Base-by-base conservation (phyloP, 2,329 filamentous ascomycete species). In the Orbilia oligospora region DNA sequence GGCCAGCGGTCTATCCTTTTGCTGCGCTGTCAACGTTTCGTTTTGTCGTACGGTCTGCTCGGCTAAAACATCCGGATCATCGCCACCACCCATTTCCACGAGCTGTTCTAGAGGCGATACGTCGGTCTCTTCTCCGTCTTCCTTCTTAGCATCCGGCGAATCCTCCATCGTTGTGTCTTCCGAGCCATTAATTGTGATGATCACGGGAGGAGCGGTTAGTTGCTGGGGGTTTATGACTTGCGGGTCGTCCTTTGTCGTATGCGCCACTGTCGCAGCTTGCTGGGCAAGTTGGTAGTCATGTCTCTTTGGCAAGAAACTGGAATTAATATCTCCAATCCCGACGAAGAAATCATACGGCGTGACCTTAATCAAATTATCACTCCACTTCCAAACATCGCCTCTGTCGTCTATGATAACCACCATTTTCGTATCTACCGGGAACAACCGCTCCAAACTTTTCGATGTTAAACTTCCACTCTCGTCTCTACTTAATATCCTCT, bases 321-420 rank as follows among this genome's bases (percentile, higher is more conserved):
- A 97, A 86, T 99, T 99, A 87, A 99, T 99, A 84, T 99, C 96
- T 80, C 96, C 96, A 80, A 97, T 97, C 16, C 96, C 96, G 72
- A 97, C 93, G 86, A 98, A 99, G 85, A 99, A 99, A 84, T 98
- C 95, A 84, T 97, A 99, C 0, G 95, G 93, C 0, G 91, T 91
- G 38, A 99, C 96, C 84, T 97, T 97, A 86, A 99, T 93, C 41
- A 99, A 88, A 82, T 99, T 97, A 4, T 92, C 89, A 81, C 92
- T 91, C 88, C 97, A 98, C 81, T 91, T 90, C 96, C 96, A 99
- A 6, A 99, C 95, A 84, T 99, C 96, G 67, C 93, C 93, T 81
- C 96, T 90, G 84, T 99, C 96, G 83, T 99, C 96, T 81, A 99
- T 99, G 82, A 99, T 97, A 75, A 97, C 94, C 0, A 97, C 97